Conservation (phyloP, 2,329 filamentous ascomycete genomes). For the Plectosphaerella plurivora region DNA sequence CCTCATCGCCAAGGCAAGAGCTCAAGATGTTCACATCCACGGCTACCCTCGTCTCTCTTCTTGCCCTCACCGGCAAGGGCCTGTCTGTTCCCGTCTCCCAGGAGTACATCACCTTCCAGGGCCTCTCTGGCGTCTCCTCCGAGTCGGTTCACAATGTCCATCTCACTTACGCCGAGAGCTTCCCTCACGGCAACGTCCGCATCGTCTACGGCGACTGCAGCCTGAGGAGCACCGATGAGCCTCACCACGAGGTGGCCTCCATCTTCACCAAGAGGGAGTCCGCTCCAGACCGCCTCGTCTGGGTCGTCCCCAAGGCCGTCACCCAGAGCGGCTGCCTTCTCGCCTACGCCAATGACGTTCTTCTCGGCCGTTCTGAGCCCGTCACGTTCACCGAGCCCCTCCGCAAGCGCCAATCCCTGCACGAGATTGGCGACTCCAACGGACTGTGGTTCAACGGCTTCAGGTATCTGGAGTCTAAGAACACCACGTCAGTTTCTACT, state of each 20-base stretch:
- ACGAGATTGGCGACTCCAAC: slow-evolving; percentile 11
- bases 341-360: neutral
- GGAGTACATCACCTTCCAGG: slow-evolving; percentile 3
- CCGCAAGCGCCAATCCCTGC: neutral
- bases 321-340: neutral
- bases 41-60: neutral
- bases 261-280: slow-evolving; percentile 6
- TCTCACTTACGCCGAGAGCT: slow-evolving; percentile 9
- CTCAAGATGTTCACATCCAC: slow-evolving; percentile 2
- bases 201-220: slow-evolving; percentile 15
- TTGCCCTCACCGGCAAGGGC: neutral
- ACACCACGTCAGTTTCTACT: slow-evolving; percentile 45
- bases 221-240: slow-evolving; percentile 9
- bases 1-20: neutral
- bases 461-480: slow-evolving; percentile 38
- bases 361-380: neutral
- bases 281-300: slow-evolving; percentile 15
- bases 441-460: slow-evolving; percentile 2
- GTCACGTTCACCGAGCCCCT: neutral
- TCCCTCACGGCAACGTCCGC: slow-evolving; percentile 9
- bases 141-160: slow-evolving; percentile 14
- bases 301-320: slow-evolving; percentile 13
- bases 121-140: slow-evolving; percentile 1
- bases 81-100: neutral
- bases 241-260: slow-evolving; percentile 12